A percentile compares a stretch with the other conserved stretches of the same genome.
Evolutionary conservation across 2,329 filamentous ascomycete species (phyloP).

Genomic region (Fusarium veterinarium): DNA sequence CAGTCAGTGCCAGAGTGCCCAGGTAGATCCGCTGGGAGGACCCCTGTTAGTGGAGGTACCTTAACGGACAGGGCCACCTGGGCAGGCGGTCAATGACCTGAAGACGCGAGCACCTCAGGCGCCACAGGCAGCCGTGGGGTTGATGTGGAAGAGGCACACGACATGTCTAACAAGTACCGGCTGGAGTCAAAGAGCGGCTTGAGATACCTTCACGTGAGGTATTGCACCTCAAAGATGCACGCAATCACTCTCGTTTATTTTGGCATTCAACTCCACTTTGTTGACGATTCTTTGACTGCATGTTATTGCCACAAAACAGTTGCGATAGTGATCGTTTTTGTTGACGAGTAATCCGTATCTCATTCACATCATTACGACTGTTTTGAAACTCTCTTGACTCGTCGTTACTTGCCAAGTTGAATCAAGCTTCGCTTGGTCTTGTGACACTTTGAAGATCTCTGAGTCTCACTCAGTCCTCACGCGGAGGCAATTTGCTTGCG

Average conservation of each 20-base stretch:
- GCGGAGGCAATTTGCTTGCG: neutral
- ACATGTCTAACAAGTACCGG: constrained; percentile 23
- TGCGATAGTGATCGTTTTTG: neutral
- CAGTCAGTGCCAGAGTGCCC: constrained; percentile 17
- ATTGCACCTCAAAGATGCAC: constrained; percentile 11
- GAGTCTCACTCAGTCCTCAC: constrained; percentile 8
- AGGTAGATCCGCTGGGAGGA: constrained; percentile 38
- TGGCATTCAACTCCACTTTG: neutral
- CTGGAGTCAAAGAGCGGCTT: neutral
- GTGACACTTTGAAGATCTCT: constrained; percentile 22
- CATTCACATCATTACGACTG: neutral
- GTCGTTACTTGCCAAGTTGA: neutral
- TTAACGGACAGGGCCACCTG: constrained; percentile 27
- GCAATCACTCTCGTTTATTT: constrained; percentile 9
- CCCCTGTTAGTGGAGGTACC: constrained; percentile 34
- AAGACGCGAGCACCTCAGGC: constrained; percentile 6
- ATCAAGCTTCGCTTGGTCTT: constrained; percentile 18
- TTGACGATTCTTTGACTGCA: constrained; percentile 3
- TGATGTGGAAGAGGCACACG: constrained; percentile 35
- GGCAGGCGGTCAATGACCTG: constrained; percentile 39
- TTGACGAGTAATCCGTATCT: neutral
- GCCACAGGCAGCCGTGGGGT: constrained; percentile 36
- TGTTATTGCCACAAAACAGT: neutral
- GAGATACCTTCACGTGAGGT: constrained; percentile 39
- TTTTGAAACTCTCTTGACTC: constrained; percentile 11